Evolutionary conservation across 2,329 filamentous ascomycete genomes (phyloP), one percentile per base, ranked within the genome.

Genomic region (Pestalotiopsis sp.): DNA sequence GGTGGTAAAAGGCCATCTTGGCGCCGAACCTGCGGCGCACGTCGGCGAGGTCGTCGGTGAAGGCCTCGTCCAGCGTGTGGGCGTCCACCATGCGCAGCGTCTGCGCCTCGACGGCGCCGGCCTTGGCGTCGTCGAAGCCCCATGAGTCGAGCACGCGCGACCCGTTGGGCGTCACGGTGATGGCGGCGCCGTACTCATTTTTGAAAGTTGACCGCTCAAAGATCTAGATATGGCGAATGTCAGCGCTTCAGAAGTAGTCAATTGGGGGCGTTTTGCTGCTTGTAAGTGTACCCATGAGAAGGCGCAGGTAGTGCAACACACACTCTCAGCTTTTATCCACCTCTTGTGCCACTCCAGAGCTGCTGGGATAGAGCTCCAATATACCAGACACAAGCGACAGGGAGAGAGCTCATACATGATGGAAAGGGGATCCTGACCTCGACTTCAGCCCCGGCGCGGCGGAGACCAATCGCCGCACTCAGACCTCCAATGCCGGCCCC

Each of bases 121-220:
- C 76, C 0, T 66, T 69, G 20, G 68, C 70, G 2, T 78, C 75
- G 39, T 81, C 75, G 12, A 83, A 72, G 1, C 81, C 81, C 79
- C 80, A 81, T 1, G 75, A 76, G 1, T 73, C 70, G 11, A 83
- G 75, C 39, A 80, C 75, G 4, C 80, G 77, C 4, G 76, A 71
- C 4, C 78, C 80, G 65, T 83, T 83, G 5, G 81, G 81, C 0
- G 79, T 76, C 2, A 83, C 75, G 45, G 78, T 77, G 52, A 83
- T 78, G 58, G 81, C 81, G 6, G 80, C 81, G 56, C 81, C 81
- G 25, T 79, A 72, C 69, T 82, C 81, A 67, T 79, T 77, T 61
- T 77, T 76, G 67, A 81, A 75, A 2, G 71, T 71, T 0, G 80
- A 82, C n/a, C 76, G 74, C 72, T 83, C 82, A 69, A 79, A 81